These are phyloP conservation scores for Kwoniella sp. DNA, from an alignment of 768 basidiomycete species.

Conservation along the genomic window DNA sequence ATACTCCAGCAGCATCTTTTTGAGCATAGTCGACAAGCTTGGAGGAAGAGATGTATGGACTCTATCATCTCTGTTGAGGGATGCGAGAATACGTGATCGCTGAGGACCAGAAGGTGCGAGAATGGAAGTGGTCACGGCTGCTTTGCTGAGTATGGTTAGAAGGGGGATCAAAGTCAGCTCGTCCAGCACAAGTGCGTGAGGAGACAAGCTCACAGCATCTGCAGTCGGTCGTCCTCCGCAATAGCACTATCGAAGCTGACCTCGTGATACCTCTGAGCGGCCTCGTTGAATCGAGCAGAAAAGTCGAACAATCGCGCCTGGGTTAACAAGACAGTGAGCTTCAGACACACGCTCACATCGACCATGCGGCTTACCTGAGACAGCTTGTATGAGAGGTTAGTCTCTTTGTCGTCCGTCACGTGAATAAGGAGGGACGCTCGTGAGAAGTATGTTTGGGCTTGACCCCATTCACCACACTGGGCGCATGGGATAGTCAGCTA, in stretches of 20 bases:
- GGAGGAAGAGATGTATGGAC: conserved; percentile 57
- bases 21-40: conserved; percentile 64
- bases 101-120: conserved; percentile 96
- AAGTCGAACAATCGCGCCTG: conserved; percentile 95
- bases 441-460: conserved; percentile 98
- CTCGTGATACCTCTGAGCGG: conserved; percentile 91
- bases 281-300: conserved; percentile 87
- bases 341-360: too few species aligned
- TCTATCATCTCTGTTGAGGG: conserved; percentile 91
- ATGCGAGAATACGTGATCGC: conserved; percentile 86
- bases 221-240: conserved; percentile 86
- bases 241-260: conserved; percentile 86
- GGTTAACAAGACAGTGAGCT: conserved; percentile 5
- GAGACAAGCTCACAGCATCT: conserved; percentile 86
- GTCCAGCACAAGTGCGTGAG: too few species aligned
- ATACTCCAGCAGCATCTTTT: conserved; percentile 98
- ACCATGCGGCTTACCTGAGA: conserved; percentile 52
- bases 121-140: conserved; percentile 93
- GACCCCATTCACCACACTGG: conserved; percentile 85
- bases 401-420: conserved; percentile 74
- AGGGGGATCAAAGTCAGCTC: not conserved
- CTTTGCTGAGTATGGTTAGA: conserved; percentile 50
- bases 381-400: conserved; percentile 56
- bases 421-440: conserved; percentile 88
- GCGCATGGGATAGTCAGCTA: conserved; percentile 12